Evolutionary conservation across 441 rosid genomes (phyloP), one percentile per base, ranked within the genome.

Genomic region (Gossypium schwendimanii): DNA sequence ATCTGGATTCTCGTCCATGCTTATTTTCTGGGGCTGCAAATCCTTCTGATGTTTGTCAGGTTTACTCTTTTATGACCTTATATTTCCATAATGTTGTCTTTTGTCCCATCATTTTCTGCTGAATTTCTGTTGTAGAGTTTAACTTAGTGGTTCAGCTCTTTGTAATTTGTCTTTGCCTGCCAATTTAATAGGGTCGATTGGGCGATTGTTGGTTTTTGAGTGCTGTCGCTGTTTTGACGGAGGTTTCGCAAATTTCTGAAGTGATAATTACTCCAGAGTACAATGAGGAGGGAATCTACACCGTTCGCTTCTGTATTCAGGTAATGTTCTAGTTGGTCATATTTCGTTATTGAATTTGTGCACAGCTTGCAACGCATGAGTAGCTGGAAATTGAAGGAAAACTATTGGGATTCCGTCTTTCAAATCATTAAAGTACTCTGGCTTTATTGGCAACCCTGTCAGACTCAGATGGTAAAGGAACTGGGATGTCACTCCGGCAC

Each of bases 11-110:
- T 54, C 80, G 2, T 26, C 98, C 98, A 36, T 96, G 98, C 90
- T 86, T 96, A 77, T 91, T 92, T 85, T 90, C 95, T 73, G 98
- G 98, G 80, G 81, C 84, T 76, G 97, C 95, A 45, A 91, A 96
- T 83, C 98, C 98, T 4, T 94, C 99, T 59, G 98, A 96, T 88
- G 99, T 96, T 88, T 96, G 98, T 81, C 99, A 96, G 99, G 99
- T 96, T 78, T 74, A 83, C 70, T 70, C 58, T 58, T 33, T 72
- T 67, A 69, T 55, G 69, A 36, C 78, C 49, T 47, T 76, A 64
- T 15, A 17, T 62, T 83, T 21, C 72, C 58, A 33, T 65, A 49
- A 15, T 65, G 28, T 15, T 36, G n/a, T 63, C 23, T 62, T 55
- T 45, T 62, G 15, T 41, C 4, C 9, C 21, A 4, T 69, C n/a